phyloP scores from a whole-genome alignment of 139 green algal genomes.

The Chlamydomonas sp. region DNA sequence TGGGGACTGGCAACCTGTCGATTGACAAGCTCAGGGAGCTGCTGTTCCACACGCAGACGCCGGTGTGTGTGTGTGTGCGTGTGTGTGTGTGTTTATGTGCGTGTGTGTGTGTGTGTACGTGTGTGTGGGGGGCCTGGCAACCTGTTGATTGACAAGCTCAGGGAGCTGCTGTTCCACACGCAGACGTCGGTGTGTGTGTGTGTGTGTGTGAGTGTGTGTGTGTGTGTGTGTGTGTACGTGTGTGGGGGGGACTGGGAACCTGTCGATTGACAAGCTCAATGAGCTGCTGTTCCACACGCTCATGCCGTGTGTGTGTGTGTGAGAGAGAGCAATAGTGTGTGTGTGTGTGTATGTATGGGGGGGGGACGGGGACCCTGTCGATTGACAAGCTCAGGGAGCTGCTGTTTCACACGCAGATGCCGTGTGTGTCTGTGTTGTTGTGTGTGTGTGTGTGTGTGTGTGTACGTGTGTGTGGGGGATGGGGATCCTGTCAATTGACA shows the following conservation, averaged over 20 bases:
- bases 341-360: background rate
- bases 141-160: background rate
- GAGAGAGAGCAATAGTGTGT: background rate
- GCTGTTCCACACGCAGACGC: conserved; percentile 13
- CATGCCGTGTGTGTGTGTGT: background rate
- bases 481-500: background rate
- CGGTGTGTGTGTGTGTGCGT: background rate
- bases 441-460: background rate
- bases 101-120: background rate
- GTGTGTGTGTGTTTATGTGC: no score
- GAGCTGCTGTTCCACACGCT: background rate
- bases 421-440: background rate
- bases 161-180: background rate
- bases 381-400: background rate
- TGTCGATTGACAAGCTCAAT: no score
- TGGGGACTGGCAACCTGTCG: conserved; percentile 22
- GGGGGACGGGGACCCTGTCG: background rate
- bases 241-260: background rate
- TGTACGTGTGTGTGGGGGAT: background rate
- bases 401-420: background rate
- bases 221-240: background rate
- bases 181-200: background rate
- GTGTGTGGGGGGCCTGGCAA: background rate
- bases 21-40: conserved; percentile 23
- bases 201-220: background rate